Evolutionary conservation across 2,329 filamentous ascomycete genomes (phyloP).

Genomic region (Fusarium mangiferae): DNA sequence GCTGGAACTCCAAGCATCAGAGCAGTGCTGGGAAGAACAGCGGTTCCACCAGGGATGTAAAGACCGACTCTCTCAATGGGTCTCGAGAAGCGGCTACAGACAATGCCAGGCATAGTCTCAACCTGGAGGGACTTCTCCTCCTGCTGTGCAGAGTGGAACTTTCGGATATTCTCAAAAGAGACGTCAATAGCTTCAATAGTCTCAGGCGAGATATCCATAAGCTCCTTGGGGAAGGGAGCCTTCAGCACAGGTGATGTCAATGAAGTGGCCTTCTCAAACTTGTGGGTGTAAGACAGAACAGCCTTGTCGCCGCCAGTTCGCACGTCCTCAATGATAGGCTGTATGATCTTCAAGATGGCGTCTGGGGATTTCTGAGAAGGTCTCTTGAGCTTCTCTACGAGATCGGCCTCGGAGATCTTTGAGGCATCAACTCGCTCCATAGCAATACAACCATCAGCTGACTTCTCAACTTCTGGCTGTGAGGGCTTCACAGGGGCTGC

Average conservation of each 20-base stretch:
- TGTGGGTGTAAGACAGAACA: conserved; percentile 92
- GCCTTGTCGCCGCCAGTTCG: conserved; percentile 86
- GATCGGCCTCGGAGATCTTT: conserved; percentile 69
- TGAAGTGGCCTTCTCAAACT: conserved; percentile 95
- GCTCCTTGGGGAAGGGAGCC: conserved; percentile 84
- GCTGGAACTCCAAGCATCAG: conserved; percentile 98
- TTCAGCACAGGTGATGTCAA: conserved; percentile 88
- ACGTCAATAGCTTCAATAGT: conserved; percentile 92
- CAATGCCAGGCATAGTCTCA: conserved; percentile 97
- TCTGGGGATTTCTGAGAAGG: conserved; percentile 97
- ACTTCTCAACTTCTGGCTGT: conserved; percentile 45
- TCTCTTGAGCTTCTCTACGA: conserved; percentile 81
- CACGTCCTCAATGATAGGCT: conserved; percentile 91
- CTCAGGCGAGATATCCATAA: conserved; percentile 87
- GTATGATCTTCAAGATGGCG: conserved; percentile 88
- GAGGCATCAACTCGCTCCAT: conserved; percentile 84
- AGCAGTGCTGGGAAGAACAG: conserved; percentile 95
- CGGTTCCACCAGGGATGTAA: conserved; percentile 95
- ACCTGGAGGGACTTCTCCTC: conserved; percentile 84
- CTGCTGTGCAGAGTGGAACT: conserved; percentile 92
- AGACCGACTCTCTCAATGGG: conserved; percentile 96
- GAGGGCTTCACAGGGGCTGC: conserved; percentile 50
- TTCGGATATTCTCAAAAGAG: conserved; percentile 92
- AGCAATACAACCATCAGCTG: conserved; percentile 68
- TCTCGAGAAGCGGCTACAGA: conserved; percentile 91